Evolutionary conservation across 257 asterid genomes (phyloP).

Genomic region (Plantago major): DNA sequence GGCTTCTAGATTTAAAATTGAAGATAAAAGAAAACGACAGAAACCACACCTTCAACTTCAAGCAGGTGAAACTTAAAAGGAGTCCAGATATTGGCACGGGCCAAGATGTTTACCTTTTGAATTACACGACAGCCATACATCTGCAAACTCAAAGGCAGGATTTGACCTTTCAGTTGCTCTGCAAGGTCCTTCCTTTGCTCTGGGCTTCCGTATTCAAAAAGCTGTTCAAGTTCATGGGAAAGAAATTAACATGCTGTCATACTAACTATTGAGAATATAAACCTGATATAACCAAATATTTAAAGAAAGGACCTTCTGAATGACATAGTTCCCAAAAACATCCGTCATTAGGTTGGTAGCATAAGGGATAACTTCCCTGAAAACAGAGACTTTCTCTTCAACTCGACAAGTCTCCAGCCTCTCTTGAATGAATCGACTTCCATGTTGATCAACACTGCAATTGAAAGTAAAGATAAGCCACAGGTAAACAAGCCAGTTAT

Average conservation of each 20-base stretch:
- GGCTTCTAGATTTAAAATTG: background rate
- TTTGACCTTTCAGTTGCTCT: slow-evolving; percentile 42
- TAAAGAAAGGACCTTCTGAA: slow-evolving; percentile 43
- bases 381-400: slow-evolving; percentile 50
- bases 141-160: slow-evolving; percentile 51
- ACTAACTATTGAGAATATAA: background rate
- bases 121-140: slow-evolving; percentile 73
- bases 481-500: background rate
- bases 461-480: slow-evolving; percentile 10
- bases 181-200: slow-evolving; percentile 50
- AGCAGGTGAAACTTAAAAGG: background rate
- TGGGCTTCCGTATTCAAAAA: slow-evolving; percentile 49
- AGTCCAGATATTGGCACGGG: slow-evolving; percentile 4
- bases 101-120: slow-evolving; percentile 42
- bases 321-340: slow-evolving; percentile 64
- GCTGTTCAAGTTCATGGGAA: slow-evolving; percentile 27
- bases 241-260: slow-evolving; percentile 4
- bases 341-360: slow-evolving; percentile 57
- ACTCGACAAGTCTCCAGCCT: slow-evolving; percentile 45
- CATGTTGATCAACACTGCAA: slow-evolving; percentile 58
- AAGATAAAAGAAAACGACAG: background rate
- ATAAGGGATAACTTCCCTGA: slow-evolving; percentile 45
- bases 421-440: slow-evolving; percentile 69
- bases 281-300: slow-evolving; percentile 10
- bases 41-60: background rate